Conservation (phyloP, 768 basidiomycete genomes). For the Termitomyces sp. region DNA sequence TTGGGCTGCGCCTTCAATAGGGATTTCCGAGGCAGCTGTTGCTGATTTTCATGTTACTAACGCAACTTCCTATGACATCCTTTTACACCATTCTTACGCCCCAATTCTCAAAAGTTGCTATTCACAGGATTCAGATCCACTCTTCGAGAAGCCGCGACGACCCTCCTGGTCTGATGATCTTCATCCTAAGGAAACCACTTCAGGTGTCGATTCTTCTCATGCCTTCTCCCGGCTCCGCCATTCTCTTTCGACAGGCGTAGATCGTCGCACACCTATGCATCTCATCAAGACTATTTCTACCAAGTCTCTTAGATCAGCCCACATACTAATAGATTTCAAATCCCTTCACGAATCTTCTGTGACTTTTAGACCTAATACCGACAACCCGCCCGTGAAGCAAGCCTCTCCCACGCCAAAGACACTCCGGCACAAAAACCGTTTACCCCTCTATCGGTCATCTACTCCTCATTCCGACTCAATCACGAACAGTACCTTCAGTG, state of each 20-base stretch:
- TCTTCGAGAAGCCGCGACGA: conserved; percentile 1
- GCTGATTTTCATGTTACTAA: conserved; percentile 10
- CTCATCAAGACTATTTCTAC: conserved; percentile 15
- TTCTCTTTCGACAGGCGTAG: conserved; percentile 11
- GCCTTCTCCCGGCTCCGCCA: conserved; percentile 1
- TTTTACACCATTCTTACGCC: background rate
- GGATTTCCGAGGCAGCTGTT: background rate
- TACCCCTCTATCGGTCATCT: conserved; percentile 26
- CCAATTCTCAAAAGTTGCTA: background rate
- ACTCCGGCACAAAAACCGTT: conserved; percentile 36
- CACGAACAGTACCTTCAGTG: conserved; percentile 9
- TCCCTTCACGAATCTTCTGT: conserved; percentile 6
- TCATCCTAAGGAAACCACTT: background rate
- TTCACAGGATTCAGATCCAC: background rate
- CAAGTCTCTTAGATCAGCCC: conserved; percentile 16
- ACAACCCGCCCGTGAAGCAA: background rate
- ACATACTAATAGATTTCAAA: conserved; percentile 16
- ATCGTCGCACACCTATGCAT: conserved; percentile 10
- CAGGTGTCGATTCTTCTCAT: background rate
- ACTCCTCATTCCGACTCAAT: conserved; percentile 25
- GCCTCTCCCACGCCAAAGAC: conserved; percentile 20
- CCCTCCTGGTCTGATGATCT: conserved; percentile 7
- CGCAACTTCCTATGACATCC: conserved; percentile 10
- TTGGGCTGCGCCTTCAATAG: background rate
- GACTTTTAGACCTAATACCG: background rate